Percentiles rank a stretch among this genome's conserved stretches.
phyloP scores from a whole-genome alignment of 164 flowering plant genomes.

The Brasenia schreberi region DNA sequence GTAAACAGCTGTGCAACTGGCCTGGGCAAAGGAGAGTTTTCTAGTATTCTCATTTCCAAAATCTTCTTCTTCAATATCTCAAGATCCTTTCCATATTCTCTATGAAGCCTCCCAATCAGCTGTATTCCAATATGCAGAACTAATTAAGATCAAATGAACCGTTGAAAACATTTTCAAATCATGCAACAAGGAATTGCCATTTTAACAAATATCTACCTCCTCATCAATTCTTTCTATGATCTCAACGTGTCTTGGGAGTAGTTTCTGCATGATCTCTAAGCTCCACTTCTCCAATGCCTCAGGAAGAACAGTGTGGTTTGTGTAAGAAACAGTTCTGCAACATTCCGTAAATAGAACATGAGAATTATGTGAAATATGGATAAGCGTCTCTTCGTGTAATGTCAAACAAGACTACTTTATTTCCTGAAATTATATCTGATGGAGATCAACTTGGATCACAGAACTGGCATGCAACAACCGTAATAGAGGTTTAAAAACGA shows the following conservation, averaged over 20 bases:
- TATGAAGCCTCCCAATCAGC: conserved; percentile 31
- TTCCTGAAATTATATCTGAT: too few species aligned
- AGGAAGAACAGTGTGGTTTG: conserved; percentile 95
- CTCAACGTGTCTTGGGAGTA: conserved; percentile 93
- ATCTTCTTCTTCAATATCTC: conserved; percentile 49
- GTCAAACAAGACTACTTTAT: too few species aligned
- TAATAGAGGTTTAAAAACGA: too few species aligned
- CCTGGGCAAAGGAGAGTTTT: conserved; percentile 63
- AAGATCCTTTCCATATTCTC: conserved; percentile 65
- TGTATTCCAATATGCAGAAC: conserved; percentile 20
- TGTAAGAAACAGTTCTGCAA: conserved; percentile 84
- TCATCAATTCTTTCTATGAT: conserved; percentile 85
- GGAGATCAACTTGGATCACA: too few species aligned
- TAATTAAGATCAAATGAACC: background rate
- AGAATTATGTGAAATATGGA: too few species aligned
- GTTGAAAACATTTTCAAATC: too few species aligned
- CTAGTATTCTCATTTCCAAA: conserved; percentile 66
- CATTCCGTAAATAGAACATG: too few species aligned
- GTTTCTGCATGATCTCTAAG: conserved; percentile 74
- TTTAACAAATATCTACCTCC: conserved; percentile 33
- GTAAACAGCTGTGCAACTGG: conserved; percentile 37
- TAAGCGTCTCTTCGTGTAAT: background rate
- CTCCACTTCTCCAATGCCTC: conserved; percentile 99
- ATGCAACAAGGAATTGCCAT: background rate
- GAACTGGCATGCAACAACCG: too few species aligned